These are phyloP conservation scores for Zopfia rhizophila DNA, from an alignment of 2,329 filamentous ascomycete species.

Conservation along the genomic window DNA sequence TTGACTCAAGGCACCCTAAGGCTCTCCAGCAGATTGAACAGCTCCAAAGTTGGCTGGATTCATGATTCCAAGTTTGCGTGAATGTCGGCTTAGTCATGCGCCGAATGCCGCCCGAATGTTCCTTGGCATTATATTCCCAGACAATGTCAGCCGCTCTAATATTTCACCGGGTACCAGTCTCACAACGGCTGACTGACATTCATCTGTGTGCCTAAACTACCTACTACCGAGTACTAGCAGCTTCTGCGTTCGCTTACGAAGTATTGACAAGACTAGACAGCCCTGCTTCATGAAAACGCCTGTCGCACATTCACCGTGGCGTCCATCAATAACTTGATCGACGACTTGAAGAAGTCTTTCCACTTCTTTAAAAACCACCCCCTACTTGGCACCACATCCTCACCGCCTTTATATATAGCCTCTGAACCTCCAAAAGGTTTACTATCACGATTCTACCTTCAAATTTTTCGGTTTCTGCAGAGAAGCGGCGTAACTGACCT, in stretches of 20 bases:
- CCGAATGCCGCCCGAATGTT: too few relatives aligned
- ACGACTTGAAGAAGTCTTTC: slow-evolving; percentile 50
- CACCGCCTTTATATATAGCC: slow-evolving; percentile 19
- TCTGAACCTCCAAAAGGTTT: slow-evolving; percentile 29
- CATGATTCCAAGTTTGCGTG: too few relatives aligned
- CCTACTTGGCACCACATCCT: slow-evolving; percentile 34
- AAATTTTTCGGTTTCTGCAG: slow-evolving; percentile 30
- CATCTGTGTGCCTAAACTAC: slow-evolving; percentile 27
- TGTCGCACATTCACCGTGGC: slow-evolving; percentile 48
- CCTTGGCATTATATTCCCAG: slow-evolving; percentile 21
- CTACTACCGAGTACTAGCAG: slow-evolving; percentile 14
- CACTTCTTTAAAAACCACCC: slow-evolving; percentile 46
- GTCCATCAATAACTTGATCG: slow-evolving; percentile 43
- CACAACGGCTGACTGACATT: slow-evolving; percentile 31
- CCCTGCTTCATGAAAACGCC: slow-evolving; percentile 1
- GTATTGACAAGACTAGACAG: background rate
- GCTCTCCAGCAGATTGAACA: too few relatives aligned
- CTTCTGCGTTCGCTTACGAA: slow-evolving; percentile 22
- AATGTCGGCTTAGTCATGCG: too few relatives aligned
- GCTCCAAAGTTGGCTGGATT: too few relatives aligned
- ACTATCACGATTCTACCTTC: slow-evolving; percentile 27
- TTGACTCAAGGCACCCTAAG: too few relatives aligned
- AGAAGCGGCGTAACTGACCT: slow-evolving; percentile 31
- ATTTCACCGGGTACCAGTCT: slow-evolving; percentile 26
- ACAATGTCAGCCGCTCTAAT: slow-evolving; percentile 33